Conservation (phyloP, 352 stramenopile species). For the Pythium grandisporangium region DNA sequence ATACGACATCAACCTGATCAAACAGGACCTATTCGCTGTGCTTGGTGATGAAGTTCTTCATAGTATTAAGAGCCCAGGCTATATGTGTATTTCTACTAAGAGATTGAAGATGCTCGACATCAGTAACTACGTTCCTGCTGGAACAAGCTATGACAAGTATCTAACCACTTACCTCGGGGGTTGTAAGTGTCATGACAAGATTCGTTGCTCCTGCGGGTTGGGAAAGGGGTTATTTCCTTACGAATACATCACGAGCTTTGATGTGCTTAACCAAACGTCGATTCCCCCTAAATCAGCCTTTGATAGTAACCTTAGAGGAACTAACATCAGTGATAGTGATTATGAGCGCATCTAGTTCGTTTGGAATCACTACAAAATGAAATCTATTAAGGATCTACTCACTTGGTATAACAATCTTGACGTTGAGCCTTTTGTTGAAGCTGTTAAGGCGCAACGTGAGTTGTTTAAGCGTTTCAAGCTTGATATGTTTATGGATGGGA, state of each 20-base stretch:
- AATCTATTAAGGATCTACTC: conserved; percentile 16
- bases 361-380: conserved; percentile 17
- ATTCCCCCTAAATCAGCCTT: conserved; percentile 13
- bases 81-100: conserved; percentile 16
- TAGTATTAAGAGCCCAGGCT: conserved; percentile 13
- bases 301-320: conserved; percentile 6
- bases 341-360: conserved; percentile 16
- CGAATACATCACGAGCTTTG: conserved; percentile 16
- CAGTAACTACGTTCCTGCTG: conserved; percentile 17
- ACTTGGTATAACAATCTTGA: conserved; percentile 20
- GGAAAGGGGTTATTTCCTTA: conserved; percentile 15
- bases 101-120: conserved; percentile 17
- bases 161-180: conserved; percentile 13
- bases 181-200: conserved; percentile 18
- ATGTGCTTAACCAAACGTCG: conserved; percentile 9
- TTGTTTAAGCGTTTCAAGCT: conserved; percentile 13
- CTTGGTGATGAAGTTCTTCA: conserved; percentile 6
- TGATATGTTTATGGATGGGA: conserved; percentile 19
- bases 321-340: conserved; percentile 7
- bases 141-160: conserved; percentile 15
- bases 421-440: conserved; percentile 12
- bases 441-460: conserved; percentile 9
- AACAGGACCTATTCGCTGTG: conserved; percentile 10
- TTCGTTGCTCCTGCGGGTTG: conserved; percentile 11
- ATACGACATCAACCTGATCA: conserved; percentile 16